Evolutionary conservation across 1,284 basidiomycete genomes (phyloP).

Genomic region (Trichosporon coremiiforme): DNA sequence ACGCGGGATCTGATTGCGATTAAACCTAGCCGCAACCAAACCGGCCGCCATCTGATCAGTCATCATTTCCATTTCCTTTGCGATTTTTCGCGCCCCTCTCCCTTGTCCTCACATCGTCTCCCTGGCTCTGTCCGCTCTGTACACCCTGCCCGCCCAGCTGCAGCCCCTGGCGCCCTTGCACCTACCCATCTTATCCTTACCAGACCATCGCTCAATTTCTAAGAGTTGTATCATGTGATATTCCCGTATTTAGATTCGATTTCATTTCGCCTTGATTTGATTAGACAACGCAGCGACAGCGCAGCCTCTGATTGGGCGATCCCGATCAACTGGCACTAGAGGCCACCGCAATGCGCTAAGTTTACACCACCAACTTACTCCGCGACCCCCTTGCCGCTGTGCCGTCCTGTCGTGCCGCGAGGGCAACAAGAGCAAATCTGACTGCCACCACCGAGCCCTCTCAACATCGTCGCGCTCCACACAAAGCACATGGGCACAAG

Average conservation of each 20-base stretch:
- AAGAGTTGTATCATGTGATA: not conserved
- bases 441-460: not conserved
- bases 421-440: not conserved
- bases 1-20: slow-evolving; percentile 12
- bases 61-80: not conserved
- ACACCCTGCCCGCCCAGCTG: not conserved
- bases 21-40: not conserved
- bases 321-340: slow-evolving; percentile 9
- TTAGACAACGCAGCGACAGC: slow-evolving; percentile 5
- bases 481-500: not conserved
- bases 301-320: slow-evolving; percentile 3
- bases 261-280: slow-evolving; percentile 9
- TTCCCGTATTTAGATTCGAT: not conserved
- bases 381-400: not conserved
- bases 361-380: slow-evolving; percentile 1
- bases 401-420: not conserved
- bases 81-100: not conserved
- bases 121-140: not conserved
- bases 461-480: not conserved
- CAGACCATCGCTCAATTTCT: not conserved
- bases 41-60: slow-evolving; percentile 9
- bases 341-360: not conserved
- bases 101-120: not conserved
- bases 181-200: not conserved
- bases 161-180: not conserved